Evolutionary conservation across 148 eudicot genomes (phyloP).

Genomic region (Rhododendron ferrugineum): DNA sequence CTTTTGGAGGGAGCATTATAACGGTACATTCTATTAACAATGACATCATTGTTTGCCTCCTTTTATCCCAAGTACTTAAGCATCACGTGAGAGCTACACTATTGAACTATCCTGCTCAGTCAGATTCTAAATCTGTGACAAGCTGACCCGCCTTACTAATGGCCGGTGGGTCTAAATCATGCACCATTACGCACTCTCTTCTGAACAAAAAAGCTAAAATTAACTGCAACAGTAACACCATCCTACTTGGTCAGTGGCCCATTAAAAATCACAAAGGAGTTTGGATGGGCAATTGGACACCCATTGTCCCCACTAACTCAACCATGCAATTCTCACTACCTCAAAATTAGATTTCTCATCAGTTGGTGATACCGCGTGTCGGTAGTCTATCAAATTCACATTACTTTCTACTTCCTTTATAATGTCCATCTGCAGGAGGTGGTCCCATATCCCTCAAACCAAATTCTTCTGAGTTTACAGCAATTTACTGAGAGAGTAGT

Average conservation of each 20-base stretch:
- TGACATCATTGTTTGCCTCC: not conserved
- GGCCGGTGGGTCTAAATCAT: not conserved
- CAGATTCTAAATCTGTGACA: not conserved
- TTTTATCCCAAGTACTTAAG: not conserved
- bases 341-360: not conserved
- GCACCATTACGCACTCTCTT: not conserved
- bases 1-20: not conserved
- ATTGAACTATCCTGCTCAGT: not conserved
- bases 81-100: not conserved
- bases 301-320: not conserved
- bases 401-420: not conserved
- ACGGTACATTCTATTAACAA: not conserved
- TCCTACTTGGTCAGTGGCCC: not conserved
- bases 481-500: not conserved
- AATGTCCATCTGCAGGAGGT: not conserved
- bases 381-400: not conserved
- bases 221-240: not conserved
- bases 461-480: not conserved
- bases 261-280: not conserved
- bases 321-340: not conserved
- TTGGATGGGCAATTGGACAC: not conserved
- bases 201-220: not conserved
- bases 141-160: not conserved
- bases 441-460: not conserved
- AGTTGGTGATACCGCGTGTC: not conserved